phyloP scores from a whole-genome alignment of 805 yeast species.

The Ogataea pignaliae region DNA sequence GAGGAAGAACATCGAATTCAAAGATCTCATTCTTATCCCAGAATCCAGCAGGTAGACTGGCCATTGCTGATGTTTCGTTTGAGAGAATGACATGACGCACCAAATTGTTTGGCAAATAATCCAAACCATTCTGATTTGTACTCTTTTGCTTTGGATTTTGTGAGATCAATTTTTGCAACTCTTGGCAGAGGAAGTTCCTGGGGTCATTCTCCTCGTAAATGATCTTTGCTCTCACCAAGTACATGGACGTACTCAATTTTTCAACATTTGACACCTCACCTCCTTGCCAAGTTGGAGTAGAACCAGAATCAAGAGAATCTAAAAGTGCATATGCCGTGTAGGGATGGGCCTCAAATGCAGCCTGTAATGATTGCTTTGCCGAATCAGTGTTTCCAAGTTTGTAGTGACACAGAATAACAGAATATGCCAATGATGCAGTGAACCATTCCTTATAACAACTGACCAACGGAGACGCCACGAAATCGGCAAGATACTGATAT shows the following conservation, averaged over 20 bases:
- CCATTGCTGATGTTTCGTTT: constrained; percentile 68
- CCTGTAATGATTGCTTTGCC: constrained; percentile 45
- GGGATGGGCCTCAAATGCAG: constrained; percentile 56
- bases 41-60: constrained; percentile 55
- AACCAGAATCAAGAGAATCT: constrained; percentile 40
- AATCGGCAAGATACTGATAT: constrained; percentile 53
- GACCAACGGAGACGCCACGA: constrained; percentile 52
- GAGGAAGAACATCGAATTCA: constrained; percentile 75
- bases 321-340: constrained; percentile 49
- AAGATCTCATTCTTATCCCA: constrained; percentile 60
- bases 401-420: constrained; percentile 60
- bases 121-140: constrained; percentile 14
- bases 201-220: constrained; percentile 50
- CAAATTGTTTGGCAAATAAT: constrained; percentile 54
- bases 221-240: constrained; percentile 48
- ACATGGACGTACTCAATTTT: constrained; percentile 49
- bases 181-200: constrained; percentile 34
- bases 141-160: constrained; percentile 16
- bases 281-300: constrained; percentile 22
- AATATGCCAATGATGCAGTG: constrained; percentile 68
- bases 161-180: constrained; percentile 14
- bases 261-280: constrained; percentile 28
- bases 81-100: constrained; percentile 66
- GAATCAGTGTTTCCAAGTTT: constrained; percentile 31
- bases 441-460: constrained; percentile 60